A percentile compares a stretch with the other conserved stretches of the same genome.
Conservation (phyloP, 2,329 filamentous ascomycete genomes). For the Pseudogymnoascus sp. region DNA sequence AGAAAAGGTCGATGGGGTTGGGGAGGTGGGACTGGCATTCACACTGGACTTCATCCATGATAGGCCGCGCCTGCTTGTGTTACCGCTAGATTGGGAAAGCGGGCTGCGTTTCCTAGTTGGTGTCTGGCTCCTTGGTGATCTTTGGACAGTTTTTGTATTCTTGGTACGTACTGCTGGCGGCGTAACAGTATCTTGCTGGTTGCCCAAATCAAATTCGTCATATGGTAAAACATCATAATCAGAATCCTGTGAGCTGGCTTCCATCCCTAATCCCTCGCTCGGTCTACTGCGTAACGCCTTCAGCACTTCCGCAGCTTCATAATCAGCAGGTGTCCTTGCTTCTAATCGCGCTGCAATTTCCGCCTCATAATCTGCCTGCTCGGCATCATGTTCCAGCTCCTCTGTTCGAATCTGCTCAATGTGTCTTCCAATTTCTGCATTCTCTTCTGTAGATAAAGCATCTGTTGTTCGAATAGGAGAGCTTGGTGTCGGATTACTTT, state of each 20-base stretch:
- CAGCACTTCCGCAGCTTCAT: not conserved
- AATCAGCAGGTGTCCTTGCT: not conserved
- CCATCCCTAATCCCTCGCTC: not conserved
- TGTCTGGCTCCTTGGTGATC: not conserved
- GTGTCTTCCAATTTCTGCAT: not conserved
- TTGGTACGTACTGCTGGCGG: not conserved
- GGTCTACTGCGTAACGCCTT: not conserved
- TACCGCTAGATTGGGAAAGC: not conserved
- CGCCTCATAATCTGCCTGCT: not conserved
- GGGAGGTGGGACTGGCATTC: not conserved
- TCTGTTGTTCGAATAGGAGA: not conserved
- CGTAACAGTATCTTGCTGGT: not conserved
- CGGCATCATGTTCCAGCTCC: not conserved
- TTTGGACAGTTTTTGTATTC: not conserved
- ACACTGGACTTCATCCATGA: not conserved
- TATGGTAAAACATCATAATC: not conserved
- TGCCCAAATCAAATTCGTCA: not conserved
- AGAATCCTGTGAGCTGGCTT: not conserved
- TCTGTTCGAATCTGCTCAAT: not conserved
- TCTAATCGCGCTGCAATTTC: not conserved
- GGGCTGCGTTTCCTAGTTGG: not conserved
- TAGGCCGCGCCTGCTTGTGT: not conserved
- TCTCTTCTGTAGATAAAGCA: not conserved
- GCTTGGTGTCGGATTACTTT: not conserved
- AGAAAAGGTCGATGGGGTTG: not conserved